Percentiles rank a stretch among this genome's conserved stretches.
phyloP scores from a whole-genome alignment of 306 rosid genomes.

The Dryas drummondii region DNA sequence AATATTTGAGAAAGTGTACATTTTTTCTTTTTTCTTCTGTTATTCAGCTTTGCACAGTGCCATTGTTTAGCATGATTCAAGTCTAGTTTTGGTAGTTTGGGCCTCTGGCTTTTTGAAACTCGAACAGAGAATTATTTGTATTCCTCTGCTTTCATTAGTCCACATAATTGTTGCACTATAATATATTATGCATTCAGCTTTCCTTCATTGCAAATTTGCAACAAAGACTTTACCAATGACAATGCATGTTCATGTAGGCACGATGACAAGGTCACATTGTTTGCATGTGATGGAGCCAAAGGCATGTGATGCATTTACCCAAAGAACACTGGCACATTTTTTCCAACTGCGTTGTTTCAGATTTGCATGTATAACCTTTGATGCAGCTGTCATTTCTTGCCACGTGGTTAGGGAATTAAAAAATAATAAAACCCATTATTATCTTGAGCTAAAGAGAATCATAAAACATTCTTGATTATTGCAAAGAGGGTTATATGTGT shows the following conservation, averaged over 20 bases:
- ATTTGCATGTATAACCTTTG: slow-evolving; percentile 26
- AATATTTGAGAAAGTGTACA: slow-evolving; percentile 58
- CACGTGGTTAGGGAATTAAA: slow-evolving; percentile 15
- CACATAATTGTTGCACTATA: neutral
- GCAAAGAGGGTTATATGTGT: neutral
- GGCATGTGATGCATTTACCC: slow-evolving; percentile 22
- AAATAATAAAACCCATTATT: neutral
- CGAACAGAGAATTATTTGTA: neutral
- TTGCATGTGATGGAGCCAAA: slow-evolving; percentile 18
- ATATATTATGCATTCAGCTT: too few relatives aligned
- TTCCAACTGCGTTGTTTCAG: slow-evolving; percentile 29
- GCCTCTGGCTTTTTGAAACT: neutral
- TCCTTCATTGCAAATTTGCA: neutral
- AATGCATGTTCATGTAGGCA: neutral
- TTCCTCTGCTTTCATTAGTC: neutral
- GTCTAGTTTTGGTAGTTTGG: too few relatives aligned
- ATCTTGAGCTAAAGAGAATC: neutral
- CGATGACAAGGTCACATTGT: slow-evolving; percentile 17
- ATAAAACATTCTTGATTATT: neutral
- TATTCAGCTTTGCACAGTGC: too few relatives aligned
- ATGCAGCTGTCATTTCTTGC: slow-evolving; percentile 13
- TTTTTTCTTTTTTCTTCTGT: slow-evolving; percentile 21
- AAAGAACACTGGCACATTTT: slow-evolving; percentile 13
- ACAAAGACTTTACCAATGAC: neutral
- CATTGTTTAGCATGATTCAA: too few relatives aligned